Evolutionary conservation across 2,329 filamentous ascomycete species (phyloP).

Genomic region (Colletotrichum trifolii): DNA sequence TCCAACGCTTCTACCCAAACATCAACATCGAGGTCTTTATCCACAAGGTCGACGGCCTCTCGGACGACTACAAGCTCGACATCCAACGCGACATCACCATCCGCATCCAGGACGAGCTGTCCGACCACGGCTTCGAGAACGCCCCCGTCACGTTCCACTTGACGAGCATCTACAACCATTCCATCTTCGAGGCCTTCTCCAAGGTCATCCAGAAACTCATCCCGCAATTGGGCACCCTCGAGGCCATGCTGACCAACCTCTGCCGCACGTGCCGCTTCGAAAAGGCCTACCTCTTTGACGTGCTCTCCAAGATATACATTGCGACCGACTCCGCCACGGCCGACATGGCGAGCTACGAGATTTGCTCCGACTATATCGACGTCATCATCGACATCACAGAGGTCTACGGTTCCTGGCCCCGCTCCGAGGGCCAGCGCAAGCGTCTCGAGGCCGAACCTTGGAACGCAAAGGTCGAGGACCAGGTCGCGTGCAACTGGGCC

Average conservation of each 20-base stretch:
- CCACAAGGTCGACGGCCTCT: slow-evolving; percentile 98
- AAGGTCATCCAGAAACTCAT: slow-evolving; percentile 99
- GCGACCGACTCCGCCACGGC: slow-evolving; percentile 93
- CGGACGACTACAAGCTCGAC: slow-evolving; percentile 95
- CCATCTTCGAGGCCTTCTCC: slow-evolving; percentile 97
- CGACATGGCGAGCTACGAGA: slow-evolving; percentile 96
- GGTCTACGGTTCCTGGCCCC: slow-evolving; percentile 84
- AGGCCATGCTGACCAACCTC: slow-evolving; percentile 92
- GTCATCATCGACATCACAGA: slow-evolving; percentile 98
- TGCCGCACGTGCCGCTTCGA: slow-evolving; percentile 95
- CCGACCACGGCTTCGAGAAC: slow-evolving; percentile 92
- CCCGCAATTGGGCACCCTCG: slow-evolving; percentile 89
- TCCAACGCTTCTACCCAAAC: slow-evolving; percentile 88
- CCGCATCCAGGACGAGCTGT: slow-evolving; percentile 94
- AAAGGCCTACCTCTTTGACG: slow-evolving; percentile 98
- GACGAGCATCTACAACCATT: slow-evolving; percentile 98
- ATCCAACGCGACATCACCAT: slow-evolving; percentile 97
- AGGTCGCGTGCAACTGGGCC: slow-evolving; percentile 72
- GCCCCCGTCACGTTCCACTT: slow-evolving; percentile 94
- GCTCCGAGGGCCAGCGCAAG: slow-evolving; percentile 65
- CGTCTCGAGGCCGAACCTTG: slow-evolving; percentile 69
- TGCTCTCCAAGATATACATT: slow-evolving; percentile 98
- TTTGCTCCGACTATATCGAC: slow-evolving; percentile 98
- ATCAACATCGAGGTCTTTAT: slow-evolving; percentile 99
- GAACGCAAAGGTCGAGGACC: slow-evolving; percentile 71